Evolutionary conservation across 345 rosid species (phyloP).

Genomic region (Aethionema arabicum): DNA sequence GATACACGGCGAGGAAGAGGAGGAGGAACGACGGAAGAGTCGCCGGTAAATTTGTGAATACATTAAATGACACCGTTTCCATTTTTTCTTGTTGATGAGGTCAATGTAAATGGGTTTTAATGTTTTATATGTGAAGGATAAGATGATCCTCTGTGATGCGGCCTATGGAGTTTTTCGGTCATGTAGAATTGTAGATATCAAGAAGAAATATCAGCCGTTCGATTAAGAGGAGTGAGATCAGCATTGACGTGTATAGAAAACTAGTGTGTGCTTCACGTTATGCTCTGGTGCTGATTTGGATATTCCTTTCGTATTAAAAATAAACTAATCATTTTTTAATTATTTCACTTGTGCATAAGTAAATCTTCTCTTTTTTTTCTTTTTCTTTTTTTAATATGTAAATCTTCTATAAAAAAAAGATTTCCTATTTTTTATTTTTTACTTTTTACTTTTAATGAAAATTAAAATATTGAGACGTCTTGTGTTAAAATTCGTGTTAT

Average conservation of each 20-base stretch:
- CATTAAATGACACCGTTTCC: slow-evolving; percentile 33
- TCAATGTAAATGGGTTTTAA: not conserved
- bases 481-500: too few relatives aligned
- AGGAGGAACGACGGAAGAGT: slow-evolving; percentile 41
- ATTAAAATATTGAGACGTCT: too few relatives aligned
- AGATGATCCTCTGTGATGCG: not conserved
- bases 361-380: not conserved
- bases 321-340: not conserved
- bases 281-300: slow-evolving; percentile 24
- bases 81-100: slow-evolving; percentile 20
- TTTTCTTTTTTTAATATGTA: too few relatives aligned
- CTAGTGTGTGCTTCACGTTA: slow-evolving; percentile 27
- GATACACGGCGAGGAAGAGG: slow-evolving; percentile 46
- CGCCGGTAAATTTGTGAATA: slow-evolving; percentile 17
- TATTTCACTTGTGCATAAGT: not conserved
- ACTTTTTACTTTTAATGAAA: too few relatives aligned
- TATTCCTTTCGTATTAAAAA: slow-evolving; percentile 25
- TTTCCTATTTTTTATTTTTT: too few relatives aligned
- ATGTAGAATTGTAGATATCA: not conserved
- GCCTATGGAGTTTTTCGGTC: slow-evolving; percentile 16
- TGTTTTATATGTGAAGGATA: slow-evolving; percentile 2
- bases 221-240: slow-evolving; percentile 12
- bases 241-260: not conserved
- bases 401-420: too few relatives aligned
- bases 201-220: slow-evolving; percentile 13